These are phyloP conservation scores for Boletus rufocinnamomeus DNA, from an alignment of 768 basidiomycete species.

Conservation along the genomic window DNA sequence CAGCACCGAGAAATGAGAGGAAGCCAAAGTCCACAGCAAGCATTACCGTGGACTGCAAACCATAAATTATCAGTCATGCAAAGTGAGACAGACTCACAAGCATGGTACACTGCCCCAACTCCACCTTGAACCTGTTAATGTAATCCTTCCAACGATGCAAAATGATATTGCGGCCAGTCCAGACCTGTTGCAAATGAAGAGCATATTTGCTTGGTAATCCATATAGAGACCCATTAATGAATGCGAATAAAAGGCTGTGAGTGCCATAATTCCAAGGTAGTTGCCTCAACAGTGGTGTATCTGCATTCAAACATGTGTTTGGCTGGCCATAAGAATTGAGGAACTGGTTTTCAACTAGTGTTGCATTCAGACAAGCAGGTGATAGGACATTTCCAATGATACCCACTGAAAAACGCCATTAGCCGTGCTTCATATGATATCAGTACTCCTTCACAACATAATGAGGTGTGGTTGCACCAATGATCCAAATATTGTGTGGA, in stretches of 20 bases:
- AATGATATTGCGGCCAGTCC: background rate
- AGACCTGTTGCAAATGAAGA: background rate
- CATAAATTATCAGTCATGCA: background rate
- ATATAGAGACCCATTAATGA: no score
- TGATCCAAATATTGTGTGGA: constrained; percentile 12
- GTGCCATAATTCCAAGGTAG: background rate
- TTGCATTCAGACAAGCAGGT: background rate
- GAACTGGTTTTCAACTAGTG: background rate
- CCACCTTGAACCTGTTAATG: background rate
- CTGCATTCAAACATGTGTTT: background rate
- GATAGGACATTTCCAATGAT: background rate
- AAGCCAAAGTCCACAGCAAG: background rate
- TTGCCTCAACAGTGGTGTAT: background rate
- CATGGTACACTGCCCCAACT: background rate
- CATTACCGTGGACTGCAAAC: background rate
- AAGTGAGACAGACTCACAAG: background rate
- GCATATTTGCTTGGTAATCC: background rate
- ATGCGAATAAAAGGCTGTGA: background rate
- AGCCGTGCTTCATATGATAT: background rate
- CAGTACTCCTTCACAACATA: background rate
- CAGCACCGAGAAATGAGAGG: background rate
- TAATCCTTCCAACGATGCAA: background rate
- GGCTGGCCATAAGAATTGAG: background rate
- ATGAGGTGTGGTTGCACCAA: constrained; percentile 7
- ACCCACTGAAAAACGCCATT: background rate